phyloP scores from a whole-genome alignment of 805 yeast genomes.

The Tetrapisispora taiwanensis region DNA sequence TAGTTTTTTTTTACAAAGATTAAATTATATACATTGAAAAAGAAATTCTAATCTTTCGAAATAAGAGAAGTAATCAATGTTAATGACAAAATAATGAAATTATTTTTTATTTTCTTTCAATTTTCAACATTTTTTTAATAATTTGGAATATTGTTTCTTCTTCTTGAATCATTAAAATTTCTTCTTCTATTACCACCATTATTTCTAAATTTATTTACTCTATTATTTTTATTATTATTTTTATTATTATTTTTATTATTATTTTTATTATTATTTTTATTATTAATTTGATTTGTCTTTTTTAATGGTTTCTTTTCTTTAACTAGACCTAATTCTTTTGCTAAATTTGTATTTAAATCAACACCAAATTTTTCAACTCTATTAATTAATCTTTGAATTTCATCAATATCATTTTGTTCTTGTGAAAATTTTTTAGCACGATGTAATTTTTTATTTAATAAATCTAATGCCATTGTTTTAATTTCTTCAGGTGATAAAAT shows the following conservation, averaged over 20 bases:
- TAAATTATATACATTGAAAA: too few relatives aligned
- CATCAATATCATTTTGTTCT: slow-evolving; percentile 50
- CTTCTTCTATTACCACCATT: background rate
- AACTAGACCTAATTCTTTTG: slow-evolving; percentile 54
- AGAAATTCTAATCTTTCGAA: too few relatives aligned
- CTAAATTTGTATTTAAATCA: slow-evolving; percentile 53
- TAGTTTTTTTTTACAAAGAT: too few relatives aligned
- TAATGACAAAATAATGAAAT: too few relatives aligned
- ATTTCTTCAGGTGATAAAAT: slow-evolving; percentile 58
- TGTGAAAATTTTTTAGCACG: slow-evolving; percentile 75
- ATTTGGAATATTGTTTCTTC: slow-evolving; percentile 1
- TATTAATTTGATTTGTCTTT: slow-evolving; percentile 2
- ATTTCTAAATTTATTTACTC: background rate
- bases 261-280: slow-evolving; percentile 1
- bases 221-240: slow-evolving; percentile 4
- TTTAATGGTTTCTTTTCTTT: slow-evolving; percentile 13
- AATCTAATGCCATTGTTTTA: slow-evolving; percentile 55
- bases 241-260: background rate
- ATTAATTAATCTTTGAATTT: slow-evolving; percentile 40
- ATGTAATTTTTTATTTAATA: slow-evolving; percentile 53
- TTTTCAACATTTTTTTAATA: background rate
- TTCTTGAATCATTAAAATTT: background rate
- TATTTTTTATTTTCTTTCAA: too few relatives aligned
- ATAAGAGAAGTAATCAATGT: too few relatives aligned
- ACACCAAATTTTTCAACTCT: slow-evolving; percentile 75